A percentile compares a stretch with the other conserved stretches of the same genome.
Evolutionary conservation across 257 asterid genomes (phyloP).

Genomic region (Fraxinus anomala): DNA sequence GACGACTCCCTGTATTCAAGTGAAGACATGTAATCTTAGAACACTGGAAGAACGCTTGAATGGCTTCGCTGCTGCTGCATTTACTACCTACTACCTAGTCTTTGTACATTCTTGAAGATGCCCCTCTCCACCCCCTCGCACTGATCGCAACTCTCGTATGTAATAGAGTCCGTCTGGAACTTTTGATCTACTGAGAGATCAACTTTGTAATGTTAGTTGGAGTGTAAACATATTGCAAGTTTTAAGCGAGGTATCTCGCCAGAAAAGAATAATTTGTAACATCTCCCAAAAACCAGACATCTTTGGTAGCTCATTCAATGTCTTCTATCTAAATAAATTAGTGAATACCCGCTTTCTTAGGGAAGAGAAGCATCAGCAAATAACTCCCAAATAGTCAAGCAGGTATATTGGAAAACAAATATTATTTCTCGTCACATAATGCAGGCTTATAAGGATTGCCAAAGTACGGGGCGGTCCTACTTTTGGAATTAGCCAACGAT

Average conservation of each 20-base stretch:
- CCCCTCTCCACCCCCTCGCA: neutral
- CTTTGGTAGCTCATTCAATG: neutral
- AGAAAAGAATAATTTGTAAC: neutral
- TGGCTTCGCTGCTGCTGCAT: neutral
- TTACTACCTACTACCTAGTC: neutral
- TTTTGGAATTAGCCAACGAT: neutral
- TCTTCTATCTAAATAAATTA: too few species aligned
- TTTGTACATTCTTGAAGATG: neutral
- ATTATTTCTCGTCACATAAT: too few species aligned
- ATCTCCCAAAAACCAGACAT: neutral
- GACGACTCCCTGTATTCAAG: constrained; percentile 12
- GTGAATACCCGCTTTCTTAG: too few species aligned
- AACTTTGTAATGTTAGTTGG: constrained; percentile 10
- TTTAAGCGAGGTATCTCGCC: neutral
- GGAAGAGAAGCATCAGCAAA: too few species aligned
- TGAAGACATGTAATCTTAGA: constrained; percentile 6
- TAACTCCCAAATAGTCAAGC: neutral
- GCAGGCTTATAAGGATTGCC: neutral
- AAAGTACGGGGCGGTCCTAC: neutral
- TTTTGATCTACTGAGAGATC: neutral
- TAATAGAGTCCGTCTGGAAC: neutral
- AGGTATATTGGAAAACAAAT: neutral
- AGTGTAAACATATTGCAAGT: neutral
- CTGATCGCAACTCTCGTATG: neutral
- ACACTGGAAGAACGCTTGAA: constrained; percentile 2